phyloP scores from a whole-genome alignment of 768 basidiomycete genomes.

The Rhodotorula toruloides region DNA sequence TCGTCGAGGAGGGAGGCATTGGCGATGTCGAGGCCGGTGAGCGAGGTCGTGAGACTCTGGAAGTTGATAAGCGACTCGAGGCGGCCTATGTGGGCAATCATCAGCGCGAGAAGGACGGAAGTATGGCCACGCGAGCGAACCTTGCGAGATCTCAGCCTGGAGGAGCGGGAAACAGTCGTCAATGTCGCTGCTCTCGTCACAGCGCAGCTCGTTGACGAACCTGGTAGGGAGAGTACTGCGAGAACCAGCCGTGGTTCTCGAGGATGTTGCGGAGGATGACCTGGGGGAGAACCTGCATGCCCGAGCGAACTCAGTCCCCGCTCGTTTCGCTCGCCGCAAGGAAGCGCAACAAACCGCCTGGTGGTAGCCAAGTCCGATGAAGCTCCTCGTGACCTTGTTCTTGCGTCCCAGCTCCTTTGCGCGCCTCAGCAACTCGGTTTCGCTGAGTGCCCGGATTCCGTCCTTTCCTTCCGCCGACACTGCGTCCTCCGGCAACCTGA shows the following conservation, averaged over 20 bases:
- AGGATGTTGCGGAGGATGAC: constrained; percentile 44
- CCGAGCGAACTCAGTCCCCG: not conserved
- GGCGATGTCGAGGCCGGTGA: constrained; percentile 90
- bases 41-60: constrained; percentile 90
- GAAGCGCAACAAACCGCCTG: constrained; percentile 50
- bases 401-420: constrained; percentile 69
- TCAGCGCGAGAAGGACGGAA: not conserved
- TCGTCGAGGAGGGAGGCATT: constrained; percentile 95
- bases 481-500: constrained; percentile 59
- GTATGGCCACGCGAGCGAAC: constrained; percentile 47
- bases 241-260: constrained; percentile 98
- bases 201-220: not conserved
- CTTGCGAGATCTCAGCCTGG: constrained; percentile 98
- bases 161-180: constrained; percentile 48
- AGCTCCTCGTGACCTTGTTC: constrained; percentile 81
- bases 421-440: constrained; percentile 70
- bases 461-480: constrained; percentile 64
- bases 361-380: constrained; percentile 88
- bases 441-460: constrained; percentile 58
- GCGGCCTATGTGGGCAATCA: constrained; percentile 57
- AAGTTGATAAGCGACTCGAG: constrained; percentile 94
- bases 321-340: not conserved
- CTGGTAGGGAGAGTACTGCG: constrained; percentile 47
- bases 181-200: constrained; percentile 63
- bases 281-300: constrained; percentile 32